Percentiles rank a stretch among this genome's conserved stretches.
Evolutionary conservation across 306 rosid genomes (phyloP).

Genomic region (Fagus crenata): DNA sequence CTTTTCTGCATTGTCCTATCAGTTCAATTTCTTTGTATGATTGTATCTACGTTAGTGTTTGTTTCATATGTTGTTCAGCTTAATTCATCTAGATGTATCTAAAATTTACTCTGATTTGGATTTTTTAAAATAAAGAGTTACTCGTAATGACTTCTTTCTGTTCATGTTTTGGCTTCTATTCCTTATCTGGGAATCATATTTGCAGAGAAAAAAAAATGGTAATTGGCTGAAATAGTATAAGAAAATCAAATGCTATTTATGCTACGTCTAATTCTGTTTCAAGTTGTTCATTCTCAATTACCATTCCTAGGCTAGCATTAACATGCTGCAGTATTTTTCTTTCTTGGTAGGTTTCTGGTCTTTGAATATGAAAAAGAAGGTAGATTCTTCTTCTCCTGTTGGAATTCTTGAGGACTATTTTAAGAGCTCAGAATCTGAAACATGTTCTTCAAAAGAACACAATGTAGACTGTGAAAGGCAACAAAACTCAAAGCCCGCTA

Average conservation of each 20-base stretch:
- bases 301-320: neutral
- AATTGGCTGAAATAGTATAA: neutral
- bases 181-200: conserved; percentile 5
- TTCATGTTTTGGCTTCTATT: conserved; percentile 11
- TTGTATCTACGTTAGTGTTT: conserved; percentile 3
- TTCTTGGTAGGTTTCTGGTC: conserved; percentile 32
- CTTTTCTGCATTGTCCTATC: conserved; percentile 10
- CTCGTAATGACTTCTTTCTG: conserved; percentile 24
- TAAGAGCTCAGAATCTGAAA: conserved; percentile 75
- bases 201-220: neutral
- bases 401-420: conserved; percentile 90
- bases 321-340: conserved; percentile 19
- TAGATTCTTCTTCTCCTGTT: conserved; percentile 56
- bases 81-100: neutral
- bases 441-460: conserved; percentile 64
- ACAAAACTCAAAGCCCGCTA: conserved; percentile 40
- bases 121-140: conserved; percentile 12
- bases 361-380: conserved; percentile 61
- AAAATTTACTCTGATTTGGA: neutral
- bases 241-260: conserved; percentile 17
- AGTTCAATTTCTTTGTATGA: neutral
- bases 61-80: neutral
- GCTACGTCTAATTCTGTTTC: neutral
- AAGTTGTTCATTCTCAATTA: neutral
- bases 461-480: conserved; percentile 30